Base-by-base conservation (phyloP, 2,329 filamentous ascomycete species). In the Ophiosphaerella herpotricha region DNA sequence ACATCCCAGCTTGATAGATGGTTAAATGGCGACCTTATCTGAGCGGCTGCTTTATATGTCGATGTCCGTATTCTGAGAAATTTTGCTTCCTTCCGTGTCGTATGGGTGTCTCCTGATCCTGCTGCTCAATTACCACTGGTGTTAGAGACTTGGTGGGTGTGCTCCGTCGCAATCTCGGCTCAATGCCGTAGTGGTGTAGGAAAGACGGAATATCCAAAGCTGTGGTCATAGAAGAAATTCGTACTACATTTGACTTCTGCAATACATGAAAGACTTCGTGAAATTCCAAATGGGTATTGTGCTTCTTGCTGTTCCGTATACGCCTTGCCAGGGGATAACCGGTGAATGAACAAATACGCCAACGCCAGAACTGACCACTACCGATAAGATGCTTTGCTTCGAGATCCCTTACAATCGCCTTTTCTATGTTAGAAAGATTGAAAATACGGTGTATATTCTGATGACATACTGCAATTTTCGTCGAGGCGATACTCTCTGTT, bases 401-500 rank as follows among this genome's bases (percentile, higher is more conserved):
- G 49, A 36, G 62, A 60, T 48, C 50, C 52, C 62, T 66, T 72
- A 56, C 70, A 73, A 38, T 73, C 70, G 52, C 70, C 70, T 73
- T 58, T n/a, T 21, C 16, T 8, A 18, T 13, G 55, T 66, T 48
- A 64, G 61, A 48, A 41, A 32, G 18, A n/a, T 14, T 41, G 1
- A 23, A 16, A n/a, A 23, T 41, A 43, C 12, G 12, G 13, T 35
- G 7, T 26, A n/a, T 21, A 26, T 37, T 29, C 11, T 39, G 43
- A 35, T 29, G 39, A 67, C 69, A 43, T 59, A 79, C 78, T 74
- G 60, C 78, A 80, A 52, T 76, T 74, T 58, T 80, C 78, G 48
- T 77, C 70, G 26, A 79, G 59, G 59, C 77, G 70, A 51, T 79
- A 78, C 65, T 80, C 77, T 69, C 74, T 75, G 42, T n/a, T 24